These are phyloP conservation scores for Candida sithepensis DNA, from an alignment of 805 yeast genomes.

Conservation along the genomic window DNA sequence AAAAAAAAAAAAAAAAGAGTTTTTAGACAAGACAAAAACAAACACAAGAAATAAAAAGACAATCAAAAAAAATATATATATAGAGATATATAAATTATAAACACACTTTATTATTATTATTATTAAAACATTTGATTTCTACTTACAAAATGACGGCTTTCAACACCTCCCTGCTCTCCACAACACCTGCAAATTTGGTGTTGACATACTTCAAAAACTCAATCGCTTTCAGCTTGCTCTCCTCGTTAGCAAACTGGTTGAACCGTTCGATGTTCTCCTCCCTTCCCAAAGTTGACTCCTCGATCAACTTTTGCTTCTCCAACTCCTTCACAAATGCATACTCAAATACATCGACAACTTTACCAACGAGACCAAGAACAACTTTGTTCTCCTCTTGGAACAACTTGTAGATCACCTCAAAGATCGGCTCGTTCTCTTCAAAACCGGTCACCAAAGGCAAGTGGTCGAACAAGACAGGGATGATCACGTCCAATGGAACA, in stretches of 20 bases:
- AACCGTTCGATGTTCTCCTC: slow-evolving; percentile 75
- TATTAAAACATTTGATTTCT: neutral
- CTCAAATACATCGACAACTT: slow-evolving; percentile 64
- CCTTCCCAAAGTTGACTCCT: slow-evolving; percentile 79
- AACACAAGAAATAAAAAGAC: neutral
- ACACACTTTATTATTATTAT: too few relatives aligned
- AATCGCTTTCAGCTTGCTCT: slow-evolving; percentile 59
- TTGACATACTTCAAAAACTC: slow-evolving; percentile 73
- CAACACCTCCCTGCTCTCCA: slow-evolving; percentile 47
- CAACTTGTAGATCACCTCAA: slow-evolving; percentile 68
- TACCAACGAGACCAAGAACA: slow-evolving; percentile 53
- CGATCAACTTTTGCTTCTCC: slow-evolving; percentile 65
- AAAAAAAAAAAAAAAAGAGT: too few relatives aligned
- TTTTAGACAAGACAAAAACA: too few relatives aligned
- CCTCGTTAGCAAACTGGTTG: slow-evolving; percentile 74
- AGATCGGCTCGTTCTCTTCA: slow-evolving; percentile 91
- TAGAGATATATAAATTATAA: neutral
- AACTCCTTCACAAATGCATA: slow-evolving; percentile 70
- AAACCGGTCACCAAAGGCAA: slow-evolving; percentile 84
- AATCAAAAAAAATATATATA: neutral
- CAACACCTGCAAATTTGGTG: slow-evolving; percentile 58
- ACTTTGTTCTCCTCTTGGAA: slow-evolving; percentile 60
- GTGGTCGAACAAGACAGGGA: slow-evolving; percentile 70
- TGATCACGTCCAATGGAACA: slow-evolving; percentile 73
- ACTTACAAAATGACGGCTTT: slow-evolving; percentile 37